phyloP scores from a whole-genome alignment of 148 eudicot species.

The Oxyria digyna region DNA sequence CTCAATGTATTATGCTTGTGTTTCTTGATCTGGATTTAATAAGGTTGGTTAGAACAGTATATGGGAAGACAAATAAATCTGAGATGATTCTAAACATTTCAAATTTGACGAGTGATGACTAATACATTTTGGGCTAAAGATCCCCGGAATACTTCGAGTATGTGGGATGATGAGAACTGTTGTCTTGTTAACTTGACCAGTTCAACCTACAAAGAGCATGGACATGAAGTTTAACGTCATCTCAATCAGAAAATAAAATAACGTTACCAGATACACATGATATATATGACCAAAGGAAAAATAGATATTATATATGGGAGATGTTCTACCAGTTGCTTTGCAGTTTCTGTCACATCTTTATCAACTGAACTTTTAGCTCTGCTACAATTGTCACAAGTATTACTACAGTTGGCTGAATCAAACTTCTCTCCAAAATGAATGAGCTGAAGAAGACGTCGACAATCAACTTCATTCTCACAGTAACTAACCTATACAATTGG shows the following conservation, averaged over 20 bases:
- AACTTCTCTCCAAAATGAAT: conserved; percentile 91
- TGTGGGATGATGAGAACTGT: conserved; percentile 69
- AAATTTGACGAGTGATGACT: conserved; percentile 8
- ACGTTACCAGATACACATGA: not conserved
- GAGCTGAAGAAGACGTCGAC: conserved; percentile 88
- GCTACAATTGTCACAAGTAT: conserved; percentile 89
- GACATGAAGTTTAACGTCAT: conserved; percentile 1
- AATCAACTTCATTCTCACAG: conserved; percentile 88
- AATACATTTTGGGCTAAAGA: conserved; percentile 81
- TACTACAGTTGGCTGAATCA: conserved; percentile 47
- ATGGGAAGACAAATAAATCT: not conserved
- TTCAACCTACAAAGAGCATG: conserved; percentile 50
- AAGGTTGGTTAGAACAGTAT: not conserved
- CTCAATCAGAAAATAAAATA: not conserved
- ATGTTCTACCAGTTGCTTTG: conserved; percentile 72
- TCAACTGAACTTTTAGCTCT: conserved; percentile 49
- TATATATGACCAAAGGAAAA: not conserved
- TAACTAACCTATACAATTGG: conserved; percentile 54
- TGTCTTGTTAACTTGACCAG: conserved; percentile 66
- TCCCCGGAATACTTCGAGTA: conserved; percentile 88
- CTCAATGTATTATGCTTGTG: conserved; percentile 54
- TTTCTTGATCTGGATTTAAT: conserved; percentile 58
- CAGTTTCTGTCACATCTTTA: conserved; percentile 73
- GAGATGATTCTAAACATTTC: not conserved
- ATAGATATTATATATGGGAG: not conserved